Conservation (phyloP, 768 basidiomycete species). For the Mycena kentingensis region DNA sequence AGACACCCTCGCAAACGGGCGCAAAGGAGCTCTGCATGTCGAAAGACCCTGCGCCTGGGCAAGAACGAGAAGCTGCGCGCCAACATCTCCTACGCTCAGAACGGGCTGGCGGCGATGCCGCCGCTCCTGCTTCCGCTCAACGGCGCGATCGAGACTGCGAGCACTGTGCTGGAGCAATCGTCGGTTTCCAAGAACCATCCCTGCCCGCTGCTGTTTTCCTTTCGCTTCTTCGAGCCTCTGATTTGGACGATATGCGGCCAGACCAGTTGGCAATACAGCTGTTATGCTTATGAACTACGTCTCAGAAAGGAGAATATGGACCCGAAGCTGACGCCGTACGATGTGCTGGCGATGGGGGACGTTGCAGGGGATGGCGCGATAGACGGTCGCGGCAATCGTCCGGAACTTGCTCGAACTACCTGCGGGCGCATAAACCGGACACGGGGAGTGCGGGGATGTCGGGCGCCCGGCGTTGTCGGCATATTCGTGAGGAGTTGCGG, state of each 20-base stretch:
- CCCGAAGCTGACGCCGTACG: constrained; percentile 90
- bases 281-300: constrained; percentile 98
- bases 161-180: constrained; percentile 89
- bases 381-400: constrained; percentile 91
- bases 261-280: constrained; percentile 97
- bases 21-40: constrained; percentile 86
- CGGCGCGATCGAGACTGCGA: constrained; percentile 79
- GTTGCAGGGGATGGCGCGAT: constrained; percentile 94
- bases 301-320: constrained; percentile 90
- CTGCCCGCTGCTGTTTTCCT: constrained; percentile 87
- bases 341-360: constrained; percentile 91
- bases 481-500: no score
- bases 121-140: constrained; percentile 89
- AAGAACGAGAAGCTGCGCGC: constrained; percentile 96
- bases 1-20: constrained; percentile 78
- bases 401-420: constrained; percentile 80
- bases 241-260: constrained; percentile 97
- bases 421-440: no score
- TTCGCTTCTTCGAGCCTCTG: constrained; percentile 94
- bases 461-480: no score
- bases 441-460: no score
- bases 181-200: constrained; percentile 99
- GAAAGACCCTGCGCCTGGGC: constrained; percentile 92
- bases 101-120: constrained; percentile 73
- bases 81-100: constrained; percentile 82